Percentiles rank a stretch among this genome's conserved stretches.
These are phyloP conservation scores for Neurospora tetraspora DNA, from an alignment of 495 filamentous ascomycete genomes.

Conservation along the genomic window DNA sequence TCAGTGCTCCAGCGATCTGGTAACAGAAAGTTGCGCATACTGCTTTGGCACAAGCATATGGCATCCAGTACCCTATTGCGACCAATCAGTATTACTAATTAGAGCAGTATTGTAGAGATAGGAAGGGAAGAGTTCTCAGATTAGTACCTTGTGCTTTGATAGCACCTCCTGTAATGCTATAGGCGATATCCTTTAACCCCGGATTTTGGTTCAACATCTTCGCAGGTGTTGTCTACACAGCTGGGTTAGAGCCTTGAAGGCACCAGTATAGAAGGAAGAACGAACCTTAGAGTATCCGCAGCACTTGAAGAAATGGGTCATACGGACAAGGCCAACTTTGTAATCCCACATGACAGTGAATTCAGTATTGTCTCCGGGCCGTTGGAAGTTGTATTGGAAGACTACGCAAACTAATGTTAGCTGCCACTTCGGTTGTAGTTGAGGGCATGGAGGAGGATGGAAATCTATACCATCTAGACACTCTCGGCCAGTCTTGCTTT, in stretches of 20 bases:
- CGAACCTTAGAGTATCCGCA: constrained; percentile 74
- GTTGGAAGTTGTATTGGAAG: constrained; percentile 81
- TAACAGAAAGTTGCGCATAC: constrained; percentile 82
- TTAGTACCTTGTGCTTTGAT: constrained; percentile 76
- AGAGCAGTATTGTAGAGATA: background rate
- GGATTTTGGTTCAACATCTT: constrained; percentile 72
- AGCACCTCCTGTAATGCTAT: constrained; percentile 90
- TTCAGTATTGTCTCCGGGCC: constrained; percentile 52
- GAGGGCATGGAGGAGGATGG: background rate
- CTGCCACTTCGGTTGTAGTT: background rate
- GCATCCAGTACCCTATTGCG: constrained; percentile 86
- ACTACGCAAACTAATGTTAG: constrained; percentile 39
- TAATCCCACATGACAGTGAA: constrained; percentile 96
- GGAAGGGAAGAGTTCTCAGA: background rate
- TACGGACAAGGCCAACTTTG: constrained; percentile 86
- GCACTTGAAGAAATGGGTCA: constrained; percentile 92
- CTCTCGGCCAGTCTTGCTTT: constrained; percentile 73
- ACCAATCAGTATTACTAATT: constrained; percentile 1
- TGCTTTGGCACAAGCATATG: constrained; percentile 71
- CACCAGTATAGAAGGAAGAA: background rate
- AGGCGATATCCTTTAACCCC: constrained; percentile 73
- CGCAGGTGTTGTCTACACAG: constrained; percentile 63
- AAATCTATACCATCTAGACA: constrained; percentile 67
- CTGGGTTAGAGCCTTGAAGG: background rate
- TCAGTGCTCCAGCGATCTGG: constrained; percentile 70